Conservation (phyloP, 768 basidiomycete species). For the Amanita subjunquillea region DNA sequence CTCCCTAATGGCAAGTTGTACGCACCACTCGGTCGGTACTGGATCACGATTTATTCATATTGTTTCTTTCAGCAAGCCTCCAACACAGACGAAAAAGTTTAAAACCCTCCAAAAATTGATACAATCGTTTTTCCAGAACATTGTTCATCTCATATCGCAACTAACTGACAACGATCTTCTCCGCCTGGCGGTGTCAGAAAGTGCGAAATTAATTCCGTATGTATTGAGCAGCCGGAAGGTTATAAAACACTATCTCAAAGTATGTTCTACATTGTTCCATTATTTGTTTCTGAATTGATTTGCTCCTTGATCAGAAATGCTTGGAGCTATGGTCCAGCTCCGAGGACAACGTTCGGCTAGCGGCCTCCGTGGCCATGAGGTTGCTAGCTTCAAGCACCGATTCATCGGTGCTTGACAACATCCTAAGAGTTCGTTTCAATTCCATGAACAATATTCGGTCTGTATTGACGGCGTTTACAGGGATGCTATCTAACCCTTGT, state of each 20-base stretch:
- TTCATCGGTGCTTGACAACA: conserved; percentile 71
- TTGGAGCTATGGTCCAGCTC: conserved; percentile 77
- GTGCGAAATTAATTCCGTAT: conserved; percentile 84
- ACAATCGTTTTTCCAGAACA: conserved; percentile 82
- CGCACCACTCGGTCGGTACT: conserved; percentile 17
- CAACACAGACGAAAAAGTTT: conserved; percentile 71
- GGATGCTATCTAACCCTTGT: conserved; percentile 84
- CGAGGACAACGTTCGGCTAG: conserved; percentile 72
- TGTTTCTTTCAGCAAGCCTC: conserved; percentile 58
- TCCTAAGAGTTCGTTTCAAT: conserved; percentile 61
- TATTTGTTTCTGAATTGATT: neutral
- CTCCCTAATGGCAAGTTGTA: conserved; percentile 80
- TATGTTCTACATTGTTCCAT: conserved; percentile 14
- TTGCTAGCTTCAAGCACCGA: conserved; percentile 71
- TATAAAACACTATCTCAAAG: conserved; percentile 83
- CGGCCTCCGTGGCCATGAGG: conserved; percentile 78
- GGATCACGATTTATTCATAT: conserved; percentile 1
- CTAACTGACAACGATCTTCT: conserved; percentile 57
- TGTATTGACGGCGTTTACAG: conserved; percentile 26
- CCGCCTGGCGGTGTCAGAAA: conserved; percentile 70
- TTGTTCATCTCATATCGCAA: conserved; percentile 70
- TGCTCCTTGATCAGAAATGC: conserved; percentile 45
- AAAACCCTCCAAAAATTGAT: conserved; percentile 81
- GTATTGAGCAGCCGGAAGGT: conserved; percentile 76
- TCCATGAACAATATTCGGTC: neutral